Conservation (phyloP, 2,329 filamentous ascomycete species). For the Sporothrix curviconia region DNA sequence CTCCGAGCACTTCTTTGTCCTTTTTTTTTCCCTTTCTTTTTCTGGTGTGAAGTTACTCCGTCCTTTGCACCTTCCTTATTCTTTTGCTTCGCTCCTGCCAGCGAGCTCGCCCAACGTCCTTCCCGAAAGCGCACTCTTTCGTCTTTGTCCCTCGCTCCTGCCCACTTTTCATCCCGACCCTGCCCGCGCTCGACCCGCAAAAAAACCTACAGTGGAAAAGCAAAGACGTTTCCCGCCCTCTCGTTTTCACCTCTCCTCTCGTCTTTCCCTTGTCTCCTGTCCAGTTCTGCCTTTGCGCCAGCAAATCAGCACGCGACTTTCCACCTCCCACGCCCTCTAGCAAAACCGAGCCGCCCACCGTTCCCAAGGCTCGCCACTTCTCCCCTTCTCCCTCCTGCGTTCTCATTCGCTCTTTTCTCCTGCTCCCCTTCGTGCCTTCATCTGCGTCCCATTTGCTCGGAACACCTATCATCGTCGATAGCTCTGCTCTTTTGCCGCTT, state of each 20-base stretch:
- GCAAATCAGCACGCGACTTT: constrained; percentile 47
- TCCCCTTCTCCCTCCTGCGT: background rate
- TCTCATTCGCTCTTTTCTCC: constrained; percentile 6
- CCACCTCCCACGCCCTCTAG: constrained; percentile 28
- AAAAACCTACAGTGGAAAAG: background rate
- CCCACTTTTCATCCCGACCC: constrained; percentile 5
- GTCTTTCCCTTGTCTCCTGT: background rate
- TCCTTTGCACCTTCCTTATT: background rate
- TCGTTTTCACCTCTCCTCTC: background rate
- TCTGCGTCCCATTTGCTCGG: constrained; percentile 23
- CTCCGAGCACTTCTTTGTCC: too few species aligned
- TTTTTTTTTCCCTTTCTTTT: background rate
- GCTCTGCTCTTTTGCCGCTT: constrained; percentile 29
- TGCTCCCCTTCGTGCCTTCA: background rate
- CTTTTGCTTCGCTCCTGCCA: background rate
- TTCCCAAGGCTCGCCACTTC: background rate
- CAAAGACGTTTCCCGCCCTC: background rate
- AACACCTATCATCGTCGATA: constrained; percentile 48
- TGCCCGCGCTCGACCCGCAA: background rate
- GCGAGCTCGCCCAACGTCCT: too few species aligned
- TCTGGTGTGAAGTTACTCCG: too few species aligned
- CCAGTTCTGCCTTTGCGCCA: constrained; percentile 8
- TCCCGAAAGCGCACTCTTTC: background rate
- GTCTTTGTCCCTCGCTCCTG: background rate
- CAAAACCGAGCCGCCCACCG: background rate